Conservation (phyloP, 2,329 filamentous ascomycete genomes). For the Lachnellula arida region DNA sequence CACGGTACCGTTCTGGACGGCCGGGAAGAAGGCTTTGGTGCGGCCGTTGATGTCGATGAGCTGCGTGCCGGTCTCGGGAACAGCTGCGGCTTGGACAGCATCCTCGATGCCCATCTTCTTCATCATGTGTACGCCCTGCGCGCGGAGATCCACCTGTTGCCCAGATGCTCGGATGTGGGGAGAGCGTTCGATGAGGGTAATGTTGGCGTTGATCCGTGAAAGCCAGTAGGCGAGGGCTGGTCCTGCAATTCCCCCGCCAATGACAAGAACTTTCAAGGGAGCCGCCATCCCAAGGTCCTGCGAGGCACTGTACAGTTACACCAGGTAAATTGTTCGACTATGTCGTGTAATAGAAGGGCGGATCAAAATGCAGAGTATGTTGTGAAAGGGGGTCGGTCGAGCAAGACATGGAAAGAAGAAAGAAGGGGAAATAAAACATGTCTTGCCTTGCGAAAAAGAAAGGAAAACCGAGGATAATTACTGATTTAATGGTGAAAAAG, state of each 20-base stretch:
- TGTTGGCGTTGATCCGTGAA: slow-evolving; percentile 33
- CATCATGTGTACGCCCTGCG: slow-evolving; percentile 44
- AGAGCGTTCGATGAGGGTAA: slow-evolving; percentile 39
- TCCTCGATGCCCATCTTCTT: slow-evolving; percentile 47
- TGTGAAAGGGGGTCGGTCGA: no score
- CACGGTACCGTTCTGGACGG: slow-evolving; percentile 27
- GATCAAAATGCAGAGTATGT: no score
- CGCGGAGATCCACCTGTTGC: slow-evolving; percentile 50
- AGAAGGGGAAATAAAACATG: no score
- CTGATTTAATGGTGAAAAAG: no score
- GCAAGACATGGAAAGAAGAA: no score
- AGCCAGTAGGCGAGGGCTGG: slow-evolving; percentile 48
- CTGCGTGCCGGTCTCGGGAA: slow-evolving; percentile 42
- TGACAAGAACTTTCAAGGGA: slow-evolving; percentile 32
- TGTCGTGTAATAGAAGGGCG: no score
- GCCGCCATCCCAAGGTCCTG: slow-evolving; percentile 1
- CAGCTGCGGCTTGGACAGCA: slow-evolving; percentile 36
- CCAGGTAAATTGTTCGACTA: no score
- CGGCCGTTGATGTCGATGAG: slow-evolving; percentile 37
- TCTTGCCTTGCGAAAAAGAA: no score
- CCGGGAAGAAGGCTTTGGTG: slow-evolving; percentile 35
- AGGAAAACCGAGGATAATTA: no score
- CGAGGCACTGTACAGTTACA: no score
- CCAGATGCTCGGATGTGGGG: slow-evolving; percentile 41
- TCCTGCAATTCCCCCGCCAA: slow-evolving; percentile 33